Base-by-base conservation (phyloP, 768 basidiomycete species). In the Cytidiella melzeri region DNA sequence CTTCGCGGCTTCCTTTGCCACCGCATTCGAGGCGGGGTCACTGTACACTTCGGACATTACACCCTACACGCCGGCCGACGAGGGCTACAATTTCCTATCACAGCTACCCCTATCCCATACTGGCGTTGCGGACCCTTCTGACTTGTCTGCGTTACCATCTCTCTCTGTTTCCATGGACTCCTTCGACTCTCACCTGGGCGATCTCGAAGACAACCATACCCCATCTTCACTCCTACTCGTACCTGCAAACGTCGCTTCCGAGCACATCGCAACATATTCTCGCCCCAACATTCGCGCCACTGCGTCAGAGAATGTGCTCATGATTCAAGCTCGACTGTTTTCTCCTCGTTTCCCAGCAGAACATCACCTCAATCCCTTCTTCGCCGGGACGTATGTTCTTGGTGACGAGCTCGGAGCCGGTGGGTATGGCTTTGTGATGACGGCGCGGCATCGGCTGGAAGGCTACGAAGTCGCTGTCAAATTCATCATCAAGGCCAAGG, bases 381-480 rank as follows among this genome's bases (percentile, higher is more conserved):
- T 92, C 57, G 77, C 78, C 42, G 69, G 67, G 37, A 61, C 60
- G 41, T 91, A 88, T 58, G 62, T 70, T 30, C 77, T 88, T 20
- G 77, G 76, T 30, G 87, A 87, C 55, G 84, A 90, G 62, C 74
- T 97, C 21, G 94, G 94, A 37, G 82, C 83, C 9, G 94, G 94
- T 39, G 93, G 93, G 15, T 97, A 93, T 62, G 93, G 93, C 2
- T 96, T 97, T 63, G 94, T 97, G 23, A 88, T 95, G 77, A 86
- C 87, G 2, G 92, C 91, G 9, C 68, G 73, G 28, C 80, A 89
- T 61, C 80, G 78, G 12, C 57, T 55, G 25, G 73, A 77, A 41
- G 73, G 73, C 0, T 65, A 71, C 50, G 87, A 92, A 62, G 92
- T 93, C 46, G 93, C 93, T 0, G 87, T 96, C 66, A 97, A 97